phyloP scores from a whole-genome alignment of 2,329 filamentous ascomycete genomes.

The Pestalotiopsis sp. region DNA sequence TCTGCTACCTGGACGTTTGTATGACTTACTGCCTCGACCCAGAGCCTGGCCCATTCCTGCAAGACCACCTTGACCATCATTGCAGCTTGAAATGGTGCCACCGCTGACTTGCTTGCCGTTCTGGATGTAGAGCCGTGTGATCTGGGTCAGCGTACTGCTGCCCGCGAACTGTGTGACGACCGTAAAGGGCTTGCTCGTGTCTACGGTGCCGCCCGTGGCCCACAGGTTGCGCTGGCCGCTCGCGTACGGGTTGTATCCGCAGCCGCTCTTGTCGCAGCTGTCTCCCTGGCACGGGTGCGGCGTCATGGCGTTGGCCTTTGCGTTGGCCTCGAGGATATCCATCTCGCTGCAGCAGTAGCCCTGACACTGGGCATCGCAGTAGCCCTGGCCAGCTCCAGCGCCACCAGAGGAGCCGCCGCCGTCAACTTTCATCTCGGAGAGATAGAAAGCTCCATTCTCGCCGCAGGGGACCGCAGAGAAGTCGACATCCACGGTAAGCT shows the following conservation, averaged over 20 bases:
- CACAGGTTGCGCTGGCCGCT: neutral
- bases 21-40: constrained; percentile 16
- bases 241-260: neutral
- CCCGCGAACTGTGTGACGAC: constrained; percentile 13
- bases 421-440: constrained; percentile 63
- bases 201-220: constrained; percentile 40
- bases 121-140: constrained; percentile 12
- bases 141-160: constrained; percentile 2
- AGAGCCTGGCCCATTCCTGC: constrained; percentile 53
- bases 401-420: constrained; percentile 54
- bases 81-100: constrained; percentile 54
- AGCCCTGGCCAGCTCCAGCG: constrained; percentile 55
- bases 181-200: constrained; percentile 59
- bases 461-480: constrained; percentile 65
- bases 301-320: constrained; percentile 1
- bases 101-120: constrained; percentile 53
- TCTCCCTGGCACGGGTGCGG: constrained; percentile 2
- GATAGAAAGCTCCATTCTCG: constrained; percentile 67
- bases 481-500: constrained; percentile 68
- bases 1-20: too few species aligned
- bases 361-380: constrained; percentile 54
- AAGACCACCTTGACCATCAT: constrained; percentile 62
- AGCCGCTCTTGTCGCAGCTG: constrained; percentile 5
- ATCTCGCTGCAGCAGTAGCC: constrained; percentile 70
- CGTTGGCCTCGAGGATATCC: constrained; percentile 50